Evolutionary conservation across 805 yeast genomes (phyloP).

Genomic region (Lipomyces sp.): DNA sequence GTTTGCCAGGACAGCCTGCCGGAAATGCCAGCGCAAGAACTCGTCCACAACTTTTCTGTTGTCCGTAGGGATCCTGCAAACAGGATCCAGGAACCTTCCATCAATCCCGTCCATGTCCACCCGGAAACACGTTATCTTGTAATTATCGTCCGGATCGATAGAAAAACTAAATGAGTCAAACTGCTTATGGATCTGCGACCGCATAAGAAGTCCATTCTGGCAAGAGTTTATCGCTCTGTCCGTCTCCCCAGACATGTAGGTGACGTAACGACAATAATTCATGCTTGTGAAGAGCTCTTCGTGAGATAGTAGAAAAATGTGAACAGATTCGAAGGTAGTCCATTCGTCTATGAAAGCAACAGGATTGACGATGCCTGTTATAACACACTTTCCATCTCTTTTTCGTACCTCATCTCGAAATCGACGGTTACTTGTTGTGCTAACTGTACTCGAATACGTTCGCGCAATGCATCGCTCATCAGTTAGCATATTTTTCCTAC

Average conservation of each 20-base stretch:
- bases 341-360: neutral
- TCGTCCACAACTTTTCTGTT: neutral
- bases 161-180: too few species aligned
- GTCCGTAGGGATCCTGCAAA: neutral
- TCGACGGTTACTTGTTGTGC: neutral
- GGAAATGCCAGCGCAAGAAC: constrained; percentile 5
- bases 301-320: too few species aligned
- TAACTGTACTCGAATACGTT: neutral
- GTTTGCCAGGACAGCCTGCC: constrained; percentile 1
- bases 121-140: constrained; percentile 2
- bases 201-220: constrained; percentile 6
- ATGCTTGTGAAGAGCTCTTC: neutral
- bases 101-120: constrained; percentile 7
- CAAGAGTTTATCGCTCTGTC: constrained; percentile 4
- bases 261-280: neutral
- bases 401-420: constrained; percentile 5
- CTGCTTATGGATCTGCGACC: constrained; percentile 1
- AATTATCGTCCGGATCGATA: neutral
- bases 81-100: constrained; percentile 2
- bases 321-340: neutral
- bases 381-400: constrained; percentile 5
- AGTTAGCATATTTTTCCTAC: neutral
- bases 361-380: constrained; percentile 5
- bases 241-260: neutral
- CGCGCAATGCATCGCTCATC: constrained; percentile 7